These are phyloP conservation scores for Knoxdaviesia capensis DNA, from an alignment of 2,329 filamentous ascomycete genomes.

Conservation along the genomic window DNA sequence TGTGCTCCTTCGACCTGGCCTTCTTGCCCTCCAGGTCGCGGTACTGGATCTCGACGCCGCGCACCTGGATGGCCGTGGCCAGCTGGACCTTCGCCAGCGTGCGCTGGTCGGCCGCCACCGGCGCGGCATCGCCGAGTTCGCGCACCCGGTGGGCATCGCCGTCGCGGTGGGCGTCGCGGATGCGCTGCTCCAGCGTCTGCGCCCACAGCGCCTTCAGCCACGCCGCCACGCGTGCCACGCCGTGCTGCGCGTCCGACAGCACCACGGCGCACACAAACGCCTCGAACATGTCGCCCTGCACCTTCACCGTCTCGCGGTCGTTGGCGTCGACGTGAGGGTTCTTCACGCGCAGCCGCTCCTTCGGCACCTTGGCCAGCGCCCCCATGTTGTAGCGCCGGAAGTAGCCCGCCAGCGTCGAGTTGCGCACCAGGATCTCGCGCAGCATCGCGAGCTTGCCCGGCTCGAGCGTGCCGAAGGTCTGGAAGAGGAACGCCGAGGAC, in stretches of 20 bases:
- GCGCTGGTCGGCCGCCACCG: constrained; percentile 4
- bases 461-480: constrained; percentile 43
- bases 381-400: constrained; percentile 52
- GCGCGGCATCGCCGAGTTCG: constrained; percentile 6
- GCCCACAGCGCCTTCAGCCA: constrained; percentile 68
- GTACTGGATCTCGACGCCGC: constrained; percentile 40
- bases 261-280: constrained; percentile 71
- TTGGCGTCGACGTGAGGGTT: constrained; percentile 17
- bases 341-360: constrained; percentile 5
- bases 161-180: constrained; percentile 20
- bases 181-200: constrained; percentile 35
- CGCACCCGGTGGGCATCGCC: constrained; percentile 4
- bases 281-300: constrained; percentile 75
- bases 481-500: constrained; percentile 54
- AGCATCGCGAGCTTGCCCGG: constrained; percentile 55
- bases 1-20: constrained; percentile 30
- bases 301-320: constrained; percentile 43
- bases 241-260: constrained; percentile 41
- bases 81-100: constrained; percentile 29
- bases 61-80: constrained; percentile 28
- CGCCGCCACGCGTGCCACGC: constrained; percentile 36
- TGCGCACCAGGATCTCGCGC: constrained; percentile 63
- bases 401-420: constrained; percentile 54
- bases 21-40: constrained; percentile 28
- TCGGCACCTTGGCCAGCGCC: constrained; percentile 36